phyloP scores from a whole-genome alignment of 2,329 filamentous ascomycete genomes.

The Sporothrix protearum region DNA sequence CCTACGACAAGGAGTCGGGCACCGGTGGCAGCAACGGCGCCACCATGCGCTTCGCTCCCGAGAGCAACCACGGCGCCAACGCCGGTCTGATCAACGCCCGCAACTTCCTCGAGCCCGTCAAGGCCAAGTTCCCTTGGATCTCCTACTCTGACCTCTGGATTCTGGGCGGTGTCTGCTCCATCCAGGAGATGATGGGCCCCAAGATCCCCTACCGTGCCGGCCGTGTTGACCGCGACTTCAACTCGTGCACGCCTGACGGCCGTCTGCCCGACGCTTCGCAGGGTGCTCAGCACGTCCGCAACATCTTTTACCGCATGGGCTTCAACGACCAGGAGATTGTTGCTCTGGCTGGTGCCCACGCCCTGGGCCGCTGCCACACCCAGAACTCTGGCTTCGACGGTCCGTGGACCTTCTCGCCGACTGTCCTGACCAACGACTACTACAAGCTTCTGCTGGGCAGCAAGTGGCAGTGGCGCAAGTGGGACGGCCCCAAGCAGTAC shows the following conservation, averaged over 20 bases:
- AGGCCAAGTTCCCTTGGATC: constrained; percentile 92
- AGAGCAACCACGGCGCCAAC: constrained; percentile 88
- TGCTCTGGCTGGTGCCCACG: constrained; percentile 79
- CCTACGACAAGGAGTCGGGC: constrained; percentile 80
- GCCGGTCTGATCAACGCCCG: constrained; percentile 82
- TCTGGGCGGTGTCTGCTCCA: constrained; percentile 74
- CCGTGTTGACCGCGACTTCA: constrained; percentile 71
- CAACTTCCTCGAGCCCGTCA: constrained; percentile 89
- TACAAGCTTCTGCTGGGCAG: constrained; percentile 82
- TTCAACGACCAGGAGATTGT: constrained; percentile 98
- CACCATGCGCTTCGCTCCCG: constrained; percentile 92
- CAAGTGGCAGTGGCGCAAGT: constrained; percentile 91
- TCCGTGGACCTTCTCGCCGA: constrained; percentile 89
- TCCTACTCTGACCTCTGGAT: constrained; percentile 97
- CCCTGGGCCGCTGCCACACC: constrained; percentile 80
- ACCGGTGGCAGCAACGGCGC: constrained; percentile 95
- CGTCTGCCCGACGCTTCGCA: constrained; percentile 71
- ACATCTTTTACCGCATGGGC: constrained; percentile 95
- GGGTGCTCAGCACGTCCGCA: constrained; percentile 75
- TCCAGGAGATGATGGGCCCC: constrained; percentile 95
- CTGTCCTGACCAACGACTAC: constrained; percentile 91
- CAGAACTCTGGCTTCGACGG: constrained; percentile 85
- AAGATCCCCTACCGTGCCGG: constrained; percentile 84
- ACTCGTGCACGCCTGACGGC: constrained; percentile 89
- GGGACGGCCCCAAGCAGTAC: constrained; percentile 87